These are phyloP conservation scores for Apostasia ramifera DNA, from an alignment of 106 monocot species.

Conservation along the genomic window DNA sequence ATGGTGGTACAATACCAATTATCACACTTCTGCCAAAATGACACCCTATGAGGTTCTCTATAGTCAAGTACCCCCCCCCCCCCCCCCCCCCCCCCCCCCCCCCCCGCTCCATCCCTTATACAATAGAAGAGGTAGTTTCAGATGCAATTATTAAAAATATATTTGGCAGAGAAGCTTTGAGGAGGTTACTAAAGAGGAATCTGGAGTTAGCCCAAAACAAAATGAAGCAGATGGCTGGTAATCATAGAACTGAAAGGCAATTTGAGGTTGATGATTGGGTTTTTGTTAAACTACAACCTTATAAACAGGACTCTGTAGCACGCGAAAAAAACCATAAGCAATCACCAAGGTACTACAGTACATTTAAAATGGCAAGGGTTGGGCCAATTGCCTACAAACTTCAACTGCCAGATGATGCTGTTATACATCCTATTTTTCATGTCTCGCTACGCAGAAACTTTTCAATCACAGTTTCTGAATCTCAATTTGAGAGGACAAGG, in stretches of 20 bases:
- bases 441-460: too few species aligned
- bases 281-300: conserved; percentile 7
- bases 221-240: conserved; percentile 1
- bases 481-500: too few species aligned
- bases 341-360: not conserved
- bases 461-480: too few species aligned
- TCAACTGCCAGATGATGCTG: not conserved
- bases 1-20: too few species aligned
- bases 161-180: too few species aligned
- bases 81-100: too few species aligned
- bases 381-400: conserved; percentile 9
- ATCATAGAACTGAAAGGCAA: not conserved
- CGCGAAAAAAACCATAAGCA: not conserved
- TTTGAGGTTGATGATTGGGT: not conserved
- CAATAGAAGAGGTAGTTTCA: too few species aligned
- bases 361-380: not conserved
- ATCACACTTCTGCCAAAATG: too few species aligned
- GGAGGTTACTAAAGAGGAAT: not conserved
- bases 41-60: too few species aligned
- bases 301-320: not conserved
- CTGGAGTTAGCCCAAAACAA: not conserved
- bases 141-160: too few species aligned
- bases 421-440: not conserved
- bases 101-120: too few species aligned
- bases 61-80: too few species aligned